A percentile compares a stretch with the other conserved stretches of the same genome.
Conservation (phyloP, 108 stramenopile genomes). For the Skeletonema menzelii region DNA sequence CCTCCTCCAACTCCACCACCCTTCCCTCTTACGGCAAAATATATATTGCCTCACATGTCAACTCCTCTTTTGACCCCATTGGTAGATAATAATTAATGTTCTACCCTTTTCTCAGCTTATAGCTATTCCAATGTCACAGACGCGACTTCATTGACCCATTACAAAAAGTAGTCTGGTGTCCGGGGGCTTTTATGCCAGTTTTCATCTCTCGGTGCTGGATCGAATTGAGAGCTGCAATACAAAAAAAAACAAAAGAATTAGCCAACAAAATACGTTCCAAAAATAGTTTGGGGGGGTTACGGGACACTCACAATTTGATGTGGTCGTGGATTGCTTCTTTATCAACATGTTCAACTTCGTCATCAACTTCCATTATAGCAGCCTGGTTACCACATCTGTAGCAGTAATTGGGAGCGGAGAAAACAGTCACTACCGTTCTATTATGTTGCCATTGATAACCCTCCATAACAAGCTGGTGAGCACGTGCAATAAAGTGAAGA, state of each 20-base stretch:
- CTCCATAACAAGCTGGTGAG: slow-evolving; percentile 98
- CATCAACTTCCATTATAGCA: slow-evolving; percentile 91
- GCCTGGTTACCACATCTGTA: slow-evolving; percentile 97
- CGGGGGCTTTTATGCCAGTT: slow-evolving; percentile 78
- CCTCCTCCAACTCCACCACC: neutral
- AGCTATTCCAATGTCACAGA: neutral
- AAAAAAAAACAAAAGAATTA: slow-evolving; percentile 3
- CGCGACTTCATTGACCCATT: slow-evolving; percentile 4
- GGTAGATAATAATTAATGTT: slow-evolving; percentile 1
- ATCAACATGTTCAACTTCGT: slow-evolving; percentile 52
- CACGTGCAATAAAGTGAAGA: slow-evolving; percentile 88
- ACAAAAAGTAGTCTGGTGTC: slow-evolving; percentile 85
- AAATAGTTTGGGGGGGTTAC: neutral
- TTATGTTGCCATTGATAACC: slow-evolving; percentile 86
- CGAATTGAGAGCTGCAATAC: slow-evolving; percentile 64
- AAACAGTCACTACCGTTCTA: slow-evolving; percentile 93
- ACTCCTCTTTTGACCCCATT: neutral
- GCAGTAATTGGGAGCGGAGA: slow-evolving; percentile 97
- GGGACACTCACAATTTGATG: slow-evolving; percentile 66
- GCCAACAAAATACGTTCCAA: slow-evolving; percentile 2
- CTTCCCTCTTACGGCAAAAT: neutral
- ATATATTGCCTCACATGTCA: neutral
- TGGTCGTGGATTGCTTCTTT: slow-evolving; percentile 72
- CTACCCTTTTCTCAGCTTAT: neutral
- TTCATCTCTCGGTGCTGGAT: slow-evolving; percentile 80